Evolutionary conservation across 1,139 yeast genomes (phyloP).

Genomic region (Geotrichum candidum): DNA sequence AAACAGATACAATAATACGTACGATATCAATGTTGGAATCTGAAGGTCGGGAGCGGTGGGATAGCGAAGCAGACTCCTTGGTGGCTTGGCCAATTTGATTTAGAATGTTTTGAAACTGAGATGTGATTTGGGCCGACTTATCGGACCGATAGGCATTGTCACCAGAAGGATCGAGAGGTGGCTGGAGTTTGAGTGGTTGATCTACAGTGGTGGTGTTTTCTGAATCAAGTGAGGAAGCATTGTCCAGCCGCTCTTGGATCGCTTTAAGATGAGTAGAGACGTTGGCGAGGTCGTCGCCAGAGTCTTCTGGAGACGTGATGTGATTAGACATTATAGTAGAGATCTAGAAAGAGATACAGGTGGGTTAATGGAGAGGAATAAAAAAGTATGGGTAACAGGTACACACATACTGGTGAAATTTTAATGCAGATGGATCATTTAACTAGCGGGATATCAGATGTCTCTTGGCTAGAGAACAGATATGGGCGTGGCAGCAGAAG

Average conservation of each 20-base stretch:
- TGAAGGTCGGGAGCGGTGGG: not conserved
- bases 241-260: not conserved
- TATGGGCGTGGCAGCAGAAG: not conserved
- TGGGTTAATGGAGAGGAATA: not conserved
- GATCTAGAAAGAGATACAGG: not conserved
- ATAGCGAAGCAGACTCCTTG: not conserved
- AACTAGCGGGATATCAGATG: not conserved
- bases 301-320: not conserved
- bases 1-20: not conserved
- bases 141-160: not conserved
- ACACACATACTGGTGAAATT: not conserved
- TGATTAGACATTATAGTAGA: not conserved
- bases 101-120: not conserved
- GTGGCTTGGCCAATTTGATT: not conserved
- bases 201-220: not conserved
- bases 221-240: not conserved
- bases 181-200: not conserved
- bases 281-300: not conserved
- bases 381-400: not conserved
- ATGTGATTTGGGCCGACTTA: not conserved
- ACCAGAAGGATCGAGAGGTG: not conserved
- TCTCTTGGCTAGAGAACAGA: not conserved
- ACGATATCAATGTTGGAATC: not conserved
- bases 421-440: not conserved
- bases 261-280: not conserved